Conservation (phyloP, 495 filamentous ascomycete species). For the Oidiodendron maius region DNA sequence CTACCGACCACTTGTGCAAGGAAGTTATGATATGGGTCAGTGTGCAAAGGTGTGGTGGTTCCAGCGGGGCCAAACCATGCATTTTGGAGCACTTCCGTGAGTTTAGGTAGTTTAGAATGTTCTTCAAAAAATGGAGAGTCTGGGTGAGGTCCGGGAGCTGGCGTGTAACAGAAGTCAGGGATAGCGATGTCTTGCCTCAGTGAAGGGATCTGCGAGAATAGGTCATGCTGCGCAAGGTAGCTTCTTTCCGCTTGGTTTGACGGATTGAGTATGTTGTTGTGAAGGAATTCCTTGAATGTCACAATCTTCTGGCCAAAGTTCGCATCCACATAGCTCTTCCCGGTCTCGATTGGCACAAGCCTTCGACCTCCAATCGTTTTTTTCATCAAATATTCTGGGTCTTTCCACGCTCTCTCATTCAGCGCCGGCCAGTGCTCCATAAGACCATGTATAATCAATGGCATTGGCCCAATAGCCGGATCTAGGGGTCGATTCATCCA, state of each 20-base stretch:
- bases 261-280: conserved; percentile 42
- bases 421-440: conserved; percentile 74
- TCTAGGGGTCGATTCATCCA: conserved; percentile 39
- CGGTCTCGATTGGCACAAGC: conserved; percentile 85
- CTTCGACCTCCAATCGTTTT: conserved; percentile 72
- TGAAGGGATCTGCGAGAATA: conserved; percentile 76
- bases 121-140: conserved; percentile 40
- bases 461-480: conserved; percentile 34
- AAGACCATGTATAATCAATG: conserved; percentile 63
- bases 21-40: conserved; percentile 91
- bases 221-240: conserved; percentile 88
- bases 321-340: conserved; percentile 78
- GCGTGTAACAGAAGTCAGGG: conserved; percentile 81
- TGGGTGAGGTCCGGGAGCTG: conserved; percentile 43
- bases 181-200: conserved; percentile 70
- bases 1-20: conserved; percentile 83
- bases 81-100: conserved; percentile 59
- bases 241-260: conserved; percentile 3
- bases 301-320: conserved; percentile 85
- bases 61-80: conserved; percentile 88
- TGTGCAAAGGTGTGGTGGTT: conserved; percentile 89
- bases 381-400: conserved; percentile 65
- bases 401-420: conserved; percentile 62
- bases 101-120: conserved; percentile 14
- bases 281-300: conserved; percentile 66